Percentiles rank a stretch among this genome's conserved stretches.
Evolutionary conservation across 306 rosid species (phyloP).

Genomic region (Vigna hirtella): DNA sequence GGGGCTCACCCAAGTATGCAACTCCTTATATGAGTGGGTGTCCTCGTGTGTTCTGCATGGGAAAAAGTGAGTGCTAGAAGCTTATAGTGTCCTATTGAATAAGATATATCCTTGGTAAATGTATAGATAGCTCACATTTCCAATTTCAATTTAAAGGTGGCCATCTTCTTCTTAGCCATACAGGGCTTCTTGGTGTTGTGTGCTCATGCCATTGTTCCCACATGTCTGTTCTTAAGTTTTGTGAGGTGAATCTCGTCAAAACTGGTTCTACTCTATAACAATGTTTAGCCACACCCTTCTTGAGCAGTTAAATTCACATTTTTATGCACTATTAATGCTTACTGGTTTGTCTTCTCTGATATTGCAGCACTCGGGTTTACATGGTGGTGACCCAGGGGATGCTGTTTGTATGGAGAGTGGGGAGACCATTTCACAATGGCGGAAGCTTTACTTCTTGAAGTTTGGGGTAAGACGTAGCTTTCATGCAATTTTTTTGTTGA

Average conservation of each 20-base stretch:
- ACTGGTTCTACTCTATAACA: conserved; percentile 1
- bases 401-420: conserved; percentile 67
- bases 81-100: conserved; percentile 22
- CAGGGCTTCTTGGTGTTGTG: conserved; percentile 65
- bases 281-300: conserved; percentile 5
- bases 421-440: conserved; percentile 68
- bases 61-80: conserved; percentile 45
- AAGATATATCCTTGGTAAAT: conserved; percentile 6
- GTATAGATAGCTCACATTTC: conserved; percentile 40
- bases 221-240: conserved; percentile 77
- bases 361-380: conserved; percentile 72
- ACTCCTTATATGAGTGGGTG: conserved; percentile 38
- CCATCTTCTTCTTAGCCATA: conserved; percentile 53
- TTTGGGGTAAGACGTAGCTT: conserved; percentile 60
- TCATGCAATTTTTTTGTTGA: conserved; percentile 29
- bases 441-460: conserved; percentile 58
- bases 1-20: conserved; percentile 28
- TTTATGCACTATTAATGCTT: conserved; percentile 28
- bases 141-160: conserved; percentile 49
- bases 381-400: conserved; percentile 62
- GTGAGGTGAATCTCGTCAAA: conserved; percentile 58
- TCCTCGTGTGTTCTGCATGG: conserved; percentile 57
- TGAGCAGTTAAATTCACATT: conserved; percentile 22
- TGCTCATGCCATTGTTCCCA: conserved; percentile 70
- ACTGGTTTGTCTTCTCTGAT: conserved; percentile 33